phyloP scores from a whole-genome alignment of 2,329 filamentous ascomycete genomes.

The Metarhizium rileyi region DNA sequence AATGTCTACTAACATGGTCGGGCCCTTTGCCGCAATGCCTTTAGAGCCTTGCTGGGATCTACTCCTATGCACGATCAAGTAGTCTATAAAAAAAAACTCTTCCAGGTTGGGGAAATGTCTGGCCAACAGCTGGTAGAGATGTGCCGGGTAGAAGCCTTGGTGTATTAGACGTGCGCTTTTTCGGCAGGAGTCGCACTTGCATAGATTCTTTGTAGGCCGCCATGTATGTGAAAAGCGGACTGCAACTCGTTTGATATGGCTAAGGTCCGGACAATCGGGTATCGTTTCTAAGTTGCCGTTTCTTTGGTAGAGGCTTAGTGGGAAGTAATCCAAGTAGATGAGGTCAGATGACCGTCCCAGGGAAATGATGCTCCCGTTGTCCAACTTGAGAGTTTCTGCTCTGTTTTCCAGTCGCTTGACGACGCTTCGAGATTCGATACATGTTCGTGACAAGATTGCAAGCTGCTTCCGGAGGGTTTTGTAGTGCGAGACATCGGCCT shows the following conservation, averaged over 20 bases:
- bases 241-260: constrained; percentile 28
- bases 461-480: constrained; percentile 18
- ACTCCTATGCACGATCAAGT: constrained; percentile 25
- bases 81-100: constrained; percentile 35
- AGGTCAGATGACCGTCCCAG: constrained; percentile 21
- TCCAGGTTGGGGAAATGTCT: constrained; percentile 31
- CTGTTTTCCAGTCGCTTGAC: constrained; percentile 13
- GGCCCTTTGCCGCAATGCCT: background rate
- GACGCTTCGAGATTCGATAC: constrained; percentile 16
- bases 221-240: constrained; percentile 33
- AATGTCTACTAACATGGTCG: background rate
- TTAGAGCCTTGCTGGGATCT: background rate
- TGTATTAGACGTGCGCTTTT: constrained; percentile 17
- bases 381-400: constrained; percentile 15
- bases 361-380: constrained; percentile 18
- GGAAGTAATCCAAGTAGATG: constrained; percentile 26
- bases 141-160: constrained; percentile 24
- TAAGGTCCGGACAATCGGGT: constrained; percentile 19
- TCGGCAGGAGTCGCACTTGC: constrained; percentile 25
- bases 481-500: constrained; percentile 24
- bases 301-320: constrained; percentile 17
- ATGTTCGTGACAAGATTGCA: constrained; percentile 16
- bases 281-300: constrained; percentile 17
- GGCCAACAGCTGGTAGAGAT: constrained; percentile 34
- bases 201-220: constrained; percentile 19